Evolutionary conservation across 2,329 filamentous ascomycete species (phyloP).

Genomic region (Fusarium sp.): DNA sequence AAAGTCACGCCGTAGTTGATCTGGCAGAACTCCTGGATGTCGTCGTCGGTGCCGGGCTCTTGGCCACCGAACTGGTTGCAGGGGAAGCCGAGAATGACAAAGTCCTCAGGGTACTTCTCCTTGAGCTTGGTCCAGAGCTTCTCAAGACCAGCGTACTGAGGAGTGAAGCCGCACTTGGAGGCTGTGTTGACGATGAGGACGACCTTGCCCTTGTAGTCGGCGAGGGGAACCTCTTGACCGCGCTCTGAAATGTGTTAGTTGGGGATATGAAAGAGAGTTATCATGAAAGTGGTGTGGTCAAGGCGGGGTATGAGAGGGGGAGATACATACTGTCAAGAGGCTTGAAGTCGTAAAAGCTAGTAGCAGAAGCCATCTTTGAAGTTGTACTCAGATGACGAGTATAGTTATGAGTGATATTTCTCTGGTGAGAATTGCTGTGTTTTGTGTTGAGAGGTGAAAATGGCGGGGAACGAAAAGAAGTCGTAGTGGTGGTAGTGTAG

Average conservation of each 20-base stretch:
- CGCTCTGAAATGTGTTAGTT: slow-evolving; percentile 52
- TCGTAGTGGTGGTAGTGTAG: slow-evolving; percentile 14
- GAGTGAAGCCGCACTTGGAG: slow-evolving; percentile 98
- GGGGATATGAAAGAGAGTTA: not conserved
- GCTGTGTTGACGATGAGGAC: slow-evolving; percentile 97
- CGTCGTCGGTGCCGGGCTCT: slow-evolving; percentile 85
- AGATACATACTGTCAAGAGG: slow-evolving; percentile 77
- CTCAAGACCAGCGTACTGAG: slow-evolving; percentile 92
- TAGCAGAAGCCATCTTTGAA: slow-evolving; percentile 55
- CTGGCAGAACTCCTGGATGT: slow-evolving; percentile 88
- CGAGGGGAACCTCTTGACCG: slow-evolving; percentile 77
- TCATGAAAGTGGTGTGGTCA: not conserved
- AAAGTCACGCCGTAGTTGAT: slow-evolving; percentile 93
- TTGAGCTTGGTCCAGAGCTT: slow-evolving; percentile 85
- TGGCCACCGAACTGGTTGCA: slow-evolving; percentile 98
- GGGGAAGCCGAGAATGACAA: slow-evolving; percentile 92
- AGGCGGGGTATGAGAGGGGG: slow-evolving; percentile 1
- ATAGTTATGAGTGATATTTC: slow-evolving; percentile 6
- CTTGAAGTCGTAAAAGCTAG: slow-evolving; percentile 83
- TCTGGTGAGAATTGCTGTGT: slow-evolving; percentile 9
- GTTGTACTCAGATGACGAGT: slow-evolving; percentile 12
- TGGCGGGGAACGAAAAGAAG: slow-evolving; percentile 21
- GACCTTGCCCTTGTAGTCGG: slow-evolving; percentile 87
- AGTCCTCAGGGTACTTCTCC: slow-evolving; percentile 76
- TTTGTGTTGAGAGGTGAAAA: slow-evolving; percentile 29